phyloP scores from a whole-genome alignment of 169 alveolate genomes.

The Plasmodium coatneyi region DNA sequence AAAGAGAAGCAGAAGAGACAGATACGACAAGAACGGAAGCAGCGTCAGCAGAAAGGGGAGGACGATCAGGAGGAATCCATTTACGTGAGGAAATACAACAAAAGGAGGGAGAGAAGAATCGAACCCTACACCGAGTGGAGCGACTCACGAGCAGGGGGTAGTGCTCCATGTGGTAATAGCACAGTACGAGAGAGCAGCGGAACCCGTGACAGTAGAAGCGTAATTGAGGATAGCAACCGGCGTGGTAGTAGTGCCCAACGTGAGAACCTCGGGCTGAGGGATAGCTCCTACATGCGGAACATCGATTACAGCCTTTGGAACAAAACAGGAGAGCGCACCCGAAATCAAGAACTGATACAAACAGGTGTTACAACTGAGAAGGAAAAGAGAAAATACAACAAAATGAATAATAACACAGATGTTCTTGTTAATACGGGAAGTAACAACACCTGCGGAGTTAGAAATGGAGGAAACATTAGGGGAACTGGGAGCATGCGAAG shows the following conservation, averaged over 20 bases:
- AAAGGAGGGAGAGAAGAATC: background rate
- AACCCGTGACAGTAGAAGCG: background rate
- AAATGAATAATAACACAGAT: background rate
- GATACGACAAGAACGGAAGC: background rate
- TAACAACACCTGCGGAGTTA: background rate
- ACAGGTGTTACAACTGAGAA: background rate
- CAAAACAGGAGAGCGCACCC: background rate
- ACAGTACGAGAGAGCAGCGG: background rate
- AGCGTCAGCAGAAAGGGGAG: background rate
- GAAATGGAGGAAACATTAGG: background rate
- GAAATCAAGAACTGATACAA: background rate
- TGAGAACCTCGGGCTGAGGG: slow-evolving; percentile 3
- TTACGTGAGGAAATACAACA: background rate
- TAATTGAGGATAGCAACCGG: background rate
- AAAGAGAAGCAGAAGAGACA: background rate
- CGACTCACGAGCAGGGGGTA: background rate
- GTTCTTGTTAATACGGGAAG: background rate
- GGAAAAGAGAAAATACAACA: background rate
- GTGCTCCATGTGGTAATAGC: background rate
- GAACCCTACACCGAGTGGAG: background rate
- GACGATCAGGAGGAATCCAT: slow-evolving; percentile 1
- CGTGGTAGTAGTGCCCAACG: background rate
- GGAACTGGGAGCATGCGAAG: background rate
- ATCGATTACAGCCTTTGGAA: slow-evolving; percentile 7
- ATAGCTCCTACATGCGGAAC: background rate